Conservation (phyloP, 441 rosid genomes). For the Kokia cookei region DNA sequence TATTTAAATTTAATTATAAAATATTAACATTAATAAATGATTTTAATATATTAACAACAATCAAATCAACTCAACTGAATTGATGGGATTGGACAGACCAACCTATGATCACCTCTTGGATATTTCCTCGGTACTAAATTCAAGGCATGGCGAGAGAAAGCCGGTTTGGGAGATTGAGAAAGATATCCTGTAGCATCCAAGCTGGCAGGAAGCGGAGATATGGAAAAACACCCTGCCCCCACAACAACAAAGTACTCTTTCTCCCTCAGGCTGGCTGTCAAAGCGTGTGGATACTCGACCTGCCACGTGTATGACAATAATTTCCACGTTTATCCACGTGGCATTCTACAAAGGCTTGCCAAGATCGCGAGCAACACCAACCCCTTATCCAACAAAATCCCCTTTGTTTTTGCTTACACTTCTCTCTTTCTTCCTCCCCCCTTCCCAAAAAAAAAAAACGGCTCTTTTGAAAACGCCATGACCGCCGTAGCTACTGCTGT, state of each 20-base stretch:
- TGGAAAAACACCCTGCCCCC: slow-evolving; percentile 10
- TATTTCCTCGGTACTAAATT: no score
- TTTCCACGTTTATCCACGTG: slow-evolving; percentile 48
- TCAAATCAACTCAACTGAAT: no score
- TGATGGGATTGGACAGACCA: no score
- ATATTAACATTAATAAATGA: no score
- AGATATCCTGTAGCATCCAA: slow-evolving; percentile 43
- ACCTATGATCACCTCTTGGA: no score
- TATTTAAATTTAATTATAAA: no score
- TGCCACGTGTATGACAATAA: slow-evolving; percentile 44
- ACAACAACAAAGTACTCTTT: background rate
- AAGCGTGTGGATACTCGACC: slow-evolving; percentile 48
- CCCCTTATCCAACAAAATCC: slow-evolving; percentile 64
- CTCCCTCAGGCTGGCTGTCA: slow-evolving; percentile 7
- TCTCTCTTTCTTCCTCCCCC: slow-evolving; percentile 2
- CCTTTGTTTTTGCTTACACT: slow-evolving; percentile 6
- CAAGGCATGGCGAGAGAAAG: no score
- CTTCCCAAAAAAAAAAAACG: no score
- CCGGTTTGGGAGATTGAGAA: no score
- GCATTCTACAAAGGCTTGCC: slow-evolving; percentile 45
- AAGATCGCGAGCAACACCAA: slow-evolving; percentile 61
- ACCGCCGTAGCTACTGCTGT: slow-evolving; percentile 63
- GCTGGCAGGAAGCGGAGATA: slow-evolving; percentile 40
- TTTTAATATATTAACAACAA: no score
- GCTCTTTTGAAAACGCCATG: slow-evolving; percentile 43